Base-by-base conservation (phyloP, 1,284 basidiomycete species). In the Boletus semigastroideus region DNA sequence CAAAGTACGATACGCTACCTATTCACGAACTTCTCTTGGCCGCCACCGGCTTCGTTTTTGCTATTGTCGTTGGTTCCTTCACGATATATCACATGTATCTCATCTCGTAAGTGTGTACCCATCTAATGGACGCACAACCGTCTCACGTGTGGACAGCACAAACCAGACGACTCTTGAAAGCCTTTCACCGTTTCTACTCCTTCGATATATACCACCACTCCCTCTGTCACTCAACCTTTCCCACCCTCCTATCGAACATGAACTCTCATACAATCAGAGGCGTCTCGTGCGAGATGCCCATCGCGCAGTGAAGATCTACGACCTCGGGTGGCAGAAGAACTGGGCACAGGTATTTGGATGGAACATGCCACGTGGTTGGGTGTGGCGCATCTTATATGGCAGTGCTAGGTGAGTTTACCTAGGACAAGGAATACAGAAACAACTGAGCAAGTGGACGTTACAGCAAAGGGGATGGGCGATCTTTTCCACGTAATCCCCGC, bases 121-220 rank as follows among this genome's bases (percentile, higher is more conserved):
- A 22, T 33, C 12, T 46, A 33, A 11, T 34, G 42, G 6, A 41
- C 52, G 17, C 14, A 39, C 37, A 36, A 3, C 12, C 28, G 40
- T 37, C 48, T 56, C 46, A 53, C 19, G 16, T 20, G 20, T n/a
- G 12, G 46, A 17, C 60, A 93, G 90, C 27, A 90, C 87, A 41
- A 94, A 94, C 67, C 87, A 92, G 68, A 93, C 92, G 5, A 94
- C 92, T 0, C 62, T 94, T 28, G 92, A 95, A 66, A 79, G 85
- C 55, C 78, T 94, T 36, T 83, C 89, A 0, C 88, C 89, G 3
- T 90, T 88, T 64, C 72, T 88, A 28, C 78, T 92, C 11, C 75
- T 92, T 44, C 81, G 84, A 49, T 72, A 87, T 61, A 72, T 92
- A 31, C 84, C 87, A 34, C 77, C 78, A 6, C 71, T 87, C 10